Evolutionary conservation across 139 green algal species (phyloP).

Genomic region (Tetraselmis chui): DNA sequence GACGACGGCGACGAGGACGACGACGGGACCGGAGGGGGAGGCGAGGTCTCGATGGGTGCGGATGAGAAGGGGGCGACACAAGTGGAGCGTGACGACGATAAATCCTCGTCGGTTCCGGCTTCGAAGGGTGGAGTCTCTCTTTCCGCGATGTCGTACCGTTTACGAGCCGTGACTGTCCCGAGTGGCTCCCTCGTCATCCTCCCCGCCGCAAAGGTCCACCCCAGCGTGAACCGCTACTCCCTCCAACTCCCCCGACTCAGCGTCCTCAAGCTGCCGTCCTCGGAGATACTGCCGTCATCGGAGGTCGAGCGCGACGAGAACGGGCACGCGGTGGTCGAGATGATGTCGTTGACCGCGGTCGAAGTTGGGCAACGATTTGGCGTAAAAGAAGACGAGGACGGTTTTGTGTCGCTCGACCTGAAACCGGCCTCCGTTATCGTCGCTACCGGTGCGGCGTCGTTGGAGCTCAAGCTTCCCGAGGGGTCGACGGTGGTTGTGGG

Average conservation of each 20-base stretch:
- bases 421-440: neutral
- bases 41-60: too few species aligned
- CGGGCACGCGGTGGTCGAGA: neutral
- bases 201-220: neutral
- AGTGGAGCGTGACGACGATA: too few species aligned
- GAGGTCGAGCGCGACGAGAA: neutral
- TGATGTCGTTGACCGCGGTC: neutral
- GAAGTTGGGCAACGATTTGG: neutral
- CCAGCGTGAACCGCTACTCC: neutral
- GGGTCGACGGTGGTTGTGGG: neutral
- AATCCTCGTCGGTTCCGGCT: neutral
- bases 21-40: neutral
- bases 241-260: neutral
- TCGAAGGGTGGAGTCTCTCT: neutral
- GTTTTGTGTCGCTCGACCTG: neutral
- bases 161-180: neutral
- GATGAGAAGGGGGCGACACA: too few species aligned
- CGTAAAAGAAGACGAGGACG: neutral
- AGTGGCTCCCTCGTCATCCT: neutral
- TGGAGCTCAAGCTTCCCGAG: neutral
- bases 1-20: neutral
- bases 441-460: neutral
- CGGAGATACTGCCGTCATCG: neutral
- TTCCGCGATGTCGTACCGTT: neutral
- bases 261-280: neutral